Evolutionary conservation across 148 eudicot genomes (phyloP).

Genomic region (Rhododendron simsii): DNA sequence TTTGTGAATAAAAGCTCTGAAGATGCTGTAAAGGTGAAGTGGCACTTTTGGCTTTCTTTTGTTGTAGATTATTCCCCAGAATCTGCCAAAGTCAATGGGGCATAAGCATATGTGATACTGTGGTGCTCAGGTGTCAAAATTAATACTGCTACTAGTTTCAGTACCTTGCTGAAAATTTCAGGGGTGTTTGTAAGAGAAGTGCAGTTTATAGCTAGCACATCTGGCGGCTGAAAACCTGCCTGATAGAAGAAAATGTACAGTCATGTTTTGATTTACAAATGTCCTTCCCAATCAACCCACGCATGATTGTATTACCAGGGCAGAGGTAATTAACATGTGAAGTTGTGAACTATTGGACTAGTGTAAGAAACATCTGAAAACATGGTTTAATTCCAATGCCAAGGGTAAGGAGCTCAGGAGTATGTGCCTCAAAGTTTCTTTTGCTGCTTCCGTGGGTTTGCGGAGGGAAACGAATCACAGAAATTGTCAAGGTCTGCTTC

Average conservation of each 20-base stretch:
- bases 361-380: not conserved
- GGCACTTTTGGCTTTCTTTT: constrained; percentile 42
- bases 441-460: not conserved
- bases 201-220: constrained; percentile 73
- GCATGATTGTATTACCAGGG: not conserved
- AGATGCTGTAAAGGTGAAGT: constrained; percentile 57
- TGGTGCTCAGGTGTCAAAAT: constrained; percentile 2
- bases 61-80: constrained; percentile 44
- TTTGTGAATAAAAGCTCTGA: constrained; percentile 53
- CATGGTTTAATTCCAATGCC: not conserved
- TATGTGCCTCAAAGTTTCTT: not conserved
- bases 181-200: constrained; percentile 64
- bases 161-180: constrained; percentile 89
- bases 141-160: not conserved
- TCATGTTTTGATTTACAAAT: not conserved
- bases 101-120: constrained; percentile 2
- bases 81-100: constrained; percentile 38
- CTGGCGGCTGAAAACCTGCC: constrained; percentile 60
- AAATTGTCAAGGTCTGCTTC: not conserved
- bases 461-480: not conserved
- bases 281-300: not conserved
- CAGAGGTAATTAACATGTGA: not conserved
- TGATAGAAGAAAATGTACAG: constrained; percentile 18
- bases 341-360: not conserved
- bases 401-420: not conserved